phyloP scores from a whole-genome alignment of 108 stramenopile genomes.

The Cyclostephanos tholiformis region DNA sequence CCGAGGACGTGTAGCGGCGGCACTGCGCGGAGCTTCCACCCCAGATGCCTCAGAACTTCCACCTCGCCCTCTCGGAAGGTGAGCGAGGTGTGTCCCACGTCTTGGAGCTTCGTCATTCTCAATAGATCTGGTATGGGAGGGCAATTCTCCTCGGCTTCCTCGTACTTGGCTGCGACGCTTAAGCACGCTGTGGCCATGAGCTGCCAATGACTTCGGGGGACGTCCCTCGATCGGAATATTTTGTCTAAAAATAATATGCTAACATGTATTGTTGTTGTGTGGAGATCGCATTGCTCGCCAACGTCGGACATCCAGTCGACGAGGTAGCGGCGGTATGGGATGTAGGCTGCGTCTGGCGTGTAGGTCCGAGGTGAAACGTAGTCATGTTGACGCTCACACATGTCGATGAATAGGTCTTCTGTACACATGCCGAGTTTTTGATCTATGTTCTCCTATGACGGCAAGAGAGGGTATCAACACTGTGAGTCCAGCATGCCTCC shows the following conservation, averaged over 20 bases:
- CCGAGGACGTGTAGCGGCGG: constrained; percentile 81
- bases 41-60: constrained; percentile 72
- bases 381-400: constrained; percentile 76
- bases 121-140: constrained; percentile 86
- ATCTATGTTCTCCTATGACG: constrained; percentile 60
- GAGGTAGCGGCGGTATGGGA: constrained; percentile 87
- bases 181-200: constrained; percentile 91
- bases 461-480: background rate
- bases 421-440: constrained; percentile 66
- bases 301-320: constrained; percentile 95
- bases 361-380: constrained; percentile 77
- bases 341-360: constrained; percentile 70
- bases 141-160: constrained; percentile 91
- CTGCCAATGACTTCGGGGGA: constrained; percentile 86
- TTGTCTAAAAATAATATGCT: constrained; percentile 86
- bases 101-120: constrained; percentile 74
- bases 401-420: constrained; percentile 78
- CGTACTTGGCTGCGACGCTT: constrained; percentile 89
- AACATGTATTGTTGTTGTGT: constrained; percentile 84
- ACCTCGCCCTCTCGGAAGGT: constrained; percentile 89
- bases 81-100: constrained; percentile 74
- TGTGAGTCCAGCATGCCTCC: background rate
- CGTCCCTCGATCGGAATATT: constrained; percentile 72
- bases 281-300: constrained; percentile 82
- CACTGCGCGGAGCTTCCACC: constrained; percentile 83